Evolutionary conservation across 495 filamentous ascomycete species (phyloP).

Genomic region (Tuber magnatum): DNA sequence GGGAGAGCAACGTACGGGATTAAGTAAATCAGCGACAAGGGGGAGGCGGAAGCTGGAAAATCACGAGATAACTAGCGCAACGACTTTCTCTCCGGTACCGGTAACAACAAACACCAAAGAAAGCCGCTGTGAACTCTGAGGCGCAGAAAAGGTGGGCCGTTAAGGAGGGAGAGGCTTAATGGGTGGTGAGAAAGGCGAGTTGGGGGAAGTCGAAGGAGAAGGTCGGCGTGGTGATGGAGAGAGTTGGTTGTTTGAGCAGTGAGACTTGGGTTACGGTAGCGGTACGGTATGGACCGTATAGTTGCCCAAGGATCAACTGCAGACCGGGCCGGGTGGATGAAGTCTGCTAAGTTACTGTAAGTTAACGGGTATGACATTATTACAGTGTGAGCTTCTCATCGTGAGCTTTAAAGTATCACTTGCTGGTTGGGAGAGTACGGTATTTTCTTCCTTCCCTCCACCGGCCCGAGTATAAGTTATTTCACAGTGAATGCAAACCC

Average conservation of each 20-base stretch:
- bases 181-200: background rate
- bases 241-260: background rate
- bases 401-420: background rate
- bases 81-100: background rate
- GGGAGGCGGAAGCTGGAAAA: background rate
- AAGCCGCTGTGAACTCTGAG: background rate
- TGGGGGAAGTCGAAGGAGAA: background rate
- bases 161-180: background rate
- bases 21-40: background rate
- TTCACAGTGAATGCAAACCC: background rate
- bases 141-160: background rate
- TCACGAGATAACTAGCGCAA: background rate
- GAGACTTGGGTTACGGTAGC: background rate
- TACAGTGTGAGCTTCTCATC: background rate
- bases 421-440: background rate
- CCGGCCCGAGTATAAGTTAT: background rate
- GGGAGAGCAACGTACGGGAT: constrained; percentile 1
- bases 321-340: background rate
- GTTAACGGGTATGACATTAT: background rate
- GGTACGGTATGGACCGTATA: background rate
- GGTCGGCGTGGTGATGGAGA: background rate
- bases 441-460: background rate
- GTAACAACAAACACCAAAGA: background rate
- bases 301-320: background rate
- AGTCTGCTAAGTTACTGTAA: background rate